Conservation (phyloP, 257 asterid genomes). For the Solanum sejunctum region DNA sequence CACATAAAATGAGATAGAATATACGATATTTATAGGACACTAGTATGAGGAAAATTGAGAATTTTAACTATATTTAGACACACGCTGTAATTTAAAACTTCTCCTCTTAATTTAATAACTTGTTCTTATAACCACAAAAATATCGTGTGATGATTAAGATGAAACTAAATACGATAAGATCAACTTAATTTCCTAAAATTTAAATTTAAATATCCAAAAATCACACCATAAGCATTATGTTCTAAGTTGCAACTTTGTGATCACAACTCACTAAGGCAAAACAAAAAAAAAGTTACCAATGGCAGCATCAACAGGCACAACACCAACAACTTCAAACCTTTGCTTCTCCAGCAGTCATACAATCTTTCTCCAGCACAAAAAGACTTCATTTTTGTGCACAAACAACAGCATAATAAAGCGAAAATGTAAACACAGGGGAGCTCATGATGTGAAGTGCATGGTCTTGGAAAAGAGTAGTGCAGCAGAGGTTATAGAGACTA, state of each 20-base stretch:
- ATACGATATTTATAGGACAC: too few relatives aligned
- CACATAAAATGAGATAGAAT: too few relatives aligned
- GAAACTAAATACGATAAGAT: too few relatives aligned
- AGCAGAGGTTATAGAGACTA: conserved; percentile 4
- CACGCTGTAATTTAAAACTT: neutral
- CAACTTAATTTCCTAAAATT: neutral
- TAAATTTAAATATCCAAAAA: neutral
- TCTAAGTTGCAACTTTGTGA: neutral
- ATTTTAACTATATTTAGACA: neutral
- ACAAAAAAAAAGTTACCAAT: neutral
- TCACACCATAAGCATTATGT: rapidly evolving
- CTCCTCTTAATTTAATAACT: neutral
- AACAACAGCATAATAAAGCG: neutral
- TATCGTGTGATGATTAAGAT: neutral
- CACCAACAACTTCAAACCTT: conserved; percentile 16
- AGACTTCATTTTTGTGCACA: neutral
- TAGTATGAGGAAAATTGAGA: neutral
- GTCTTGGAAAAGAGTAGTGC: conserved; percentile 40
- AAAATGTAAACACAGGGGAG: conserved; percentile 15
- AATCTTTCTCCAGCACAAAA: conserved; percentile 1
- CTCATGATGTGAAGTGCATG: conserved; percentile 38
- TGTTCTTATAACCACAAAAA: neutral
- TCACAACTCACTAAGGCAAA: neutral
- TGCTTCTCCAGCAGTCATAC: conserved; percentile 17
- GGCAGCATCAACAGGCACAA: conserved; percentile 1